These are phyloP conservation scores for Fusarium xylarioides DNA, from an alignment of 2,329 filamentous ascomycete genomes.

Conservation along the genomic window DNA sequence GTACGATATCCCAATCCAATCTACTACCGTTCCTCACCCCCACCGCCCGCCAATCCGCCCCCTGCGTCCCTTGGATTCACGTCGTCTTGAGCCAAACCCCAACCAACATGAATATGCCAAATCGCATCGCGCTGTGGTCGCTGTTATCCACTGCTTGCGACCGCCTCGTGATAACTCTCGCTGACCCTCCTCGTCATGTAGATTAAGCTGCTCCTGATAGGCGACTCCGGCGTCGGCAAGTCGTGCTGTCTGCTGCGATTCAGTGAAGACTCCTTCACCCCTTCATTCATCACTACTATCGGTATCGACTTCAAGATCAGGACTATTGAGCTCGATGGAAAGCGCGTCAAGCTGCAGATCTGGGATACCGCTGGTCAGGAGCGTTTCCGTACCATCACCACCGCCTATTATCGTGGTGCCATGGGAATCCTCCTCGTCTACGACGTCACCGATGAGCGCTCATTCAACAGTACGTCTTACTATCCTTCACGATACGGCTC, in stretches of 20 bases:
- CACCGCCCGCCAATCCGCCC: conserved; percentile 33
- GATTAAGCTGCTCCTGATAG: conserved; percentile 97
- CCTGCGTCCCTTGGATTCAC: conserved; percentile 17
- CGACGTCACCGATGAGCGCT: conserved; percentile 96
- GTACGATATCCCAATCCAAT: conserved; percentile 62
- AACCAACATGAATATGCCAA: neutral
- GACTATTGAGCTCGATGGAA: conserved; percentile 98
- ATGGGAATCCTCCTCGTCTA: conserved; percentile 99
- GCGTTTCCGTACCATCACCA: conserved; percentile 98
- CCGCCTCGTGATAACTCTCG: neutral
- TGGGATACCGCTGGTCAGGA: conserved; percentile 99
- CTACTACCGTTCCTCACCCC: conserved; percentile 17
- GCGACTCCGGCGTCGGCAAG: conserved; percentile 96
- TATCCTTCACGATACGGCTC: neutral
- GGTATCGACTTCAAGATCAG: conserved; percentile 99
- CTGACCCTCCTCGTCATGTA: conserved; percentile 50
- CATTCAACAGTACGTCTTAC: conserved; percentile 82
- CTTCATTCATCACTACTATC: conserved; percentile 98
- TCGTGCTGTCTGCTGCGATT: conserved; percentile 97
- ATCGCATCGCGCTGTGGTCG: conserved; percentile 1
- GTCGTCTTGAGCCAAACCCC: conserved; percentile 20
- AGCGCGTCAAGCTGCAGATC: conserved; percentile 98
- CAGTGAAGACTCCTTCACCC: conserved; percentile 97
- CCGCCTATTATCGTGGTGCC: conserved; percentile 96
- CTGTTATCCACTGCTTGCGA: neutral